A percentile compares a stretch with the other conserved stretches of the same genome.
Conservation (phyloP, 176 grass and related monocot genomes). For the Secale cereale region DNA sequence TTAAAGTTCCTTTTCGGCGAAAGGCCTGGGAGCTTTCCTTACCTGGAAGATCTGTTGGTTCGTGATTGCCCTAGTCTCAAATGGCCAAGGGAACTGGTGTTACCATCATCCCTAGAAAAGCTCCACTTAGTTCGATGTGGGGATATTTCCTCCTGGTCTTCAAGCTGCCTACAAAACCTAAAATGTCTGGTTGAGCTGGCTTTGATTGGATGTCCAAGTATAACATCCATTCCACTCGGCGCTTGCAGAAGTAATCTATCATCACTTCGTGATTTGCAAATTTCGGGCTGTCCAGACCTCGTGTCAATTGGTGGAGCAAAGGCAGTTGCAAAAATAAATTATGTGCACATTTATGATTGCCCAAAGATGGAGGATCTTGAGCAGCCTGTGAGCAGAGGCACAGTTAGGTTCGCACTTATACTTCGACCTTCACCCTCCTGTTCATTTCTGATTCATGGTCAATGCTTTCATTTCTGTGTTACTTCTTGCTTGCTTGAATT, state of each 20-base stretch:
- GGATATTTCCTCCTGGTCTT: not conserved
- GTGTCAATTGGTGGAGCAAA: not conserved
- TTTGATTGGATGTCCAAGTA: not conserved
- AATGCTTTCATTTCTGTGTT: too few relatives aligned
- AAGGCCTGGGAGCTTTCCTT: not conserved
- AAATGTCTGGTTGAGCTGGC: not conserved
- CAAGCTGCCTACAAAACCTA: not conserved
- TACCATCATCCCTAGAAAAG: not conserved
- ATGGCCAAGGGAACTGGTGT: not conserved
- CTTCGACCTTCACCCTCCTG: too few relatives aligned
- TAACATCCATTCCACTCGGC: too few relatives aligned
- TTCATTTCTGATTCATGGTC: too few relatives aligned
- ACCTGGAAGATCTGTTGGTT: too few relatives aligned
- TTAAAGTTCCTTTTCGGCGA: not conserved
- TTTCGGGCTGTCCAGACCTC: not conserved
- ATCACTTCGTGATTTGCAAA: not conserved
- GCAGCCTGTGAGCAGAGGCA: not conserved
- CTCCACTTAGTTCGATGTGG: not conserved
- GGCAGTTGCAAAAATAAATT: not conserved
- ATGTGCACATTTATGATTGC: fast-evolving
- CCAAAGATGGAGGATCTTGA: too few relatives aligned
- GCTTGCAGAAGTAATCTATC: too few relatives aligned
- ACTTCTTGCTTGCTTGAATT: too few relatives aligned
- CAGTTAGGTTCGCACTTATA: too few relatives aligned
- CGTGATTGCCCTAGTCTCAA: not conserved